Base-by-base conservation (phyloP, 345 rosid genomes). In the Citrus unshiu region DNA sequence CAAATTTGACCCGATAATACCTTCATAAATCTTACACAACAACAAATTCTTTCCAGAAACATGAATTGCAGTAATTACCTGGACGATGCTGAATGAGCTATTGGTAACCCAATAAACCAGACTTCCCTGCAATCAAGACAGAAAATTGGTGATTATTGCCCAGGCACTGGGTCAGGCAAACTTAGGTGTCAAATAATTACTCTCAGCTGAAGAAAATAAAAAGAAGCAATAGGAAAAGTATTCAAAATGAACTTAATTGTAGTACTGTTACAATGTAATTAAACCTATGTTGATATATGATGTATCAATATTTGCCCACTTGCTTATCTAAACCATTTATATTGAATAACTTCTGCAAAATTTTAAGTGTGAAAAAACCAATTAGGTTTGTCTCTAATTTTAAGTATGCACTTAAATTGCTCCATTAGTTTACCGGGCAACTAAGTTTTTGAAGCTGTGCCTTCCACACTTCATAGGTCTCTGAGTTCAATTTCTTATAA, bases 51-150 rank as follows among this genome's bases (percentile, higher is more conserved):
- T 35, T 21, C 61, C 22, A 30, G 46, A 35, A 69, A 49, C 57
- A 14, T 21, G 35, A 51, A 43, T 43, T 24, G 25, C 27, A 57
- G 81, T 22, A 80, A 78, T 88, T 68, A 95, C 99, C 99, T 92
- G 99, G 63, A 95, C 67, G 51, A 86, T 49, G 84, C 85, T 93
- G 73, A 88, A 74, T 77, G 97, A 91, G 73, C 91, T 84, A 84
- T 95, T 95, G 65, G 99, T 89, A 72, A 89, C 76, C 99, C 99
- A 95, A 79, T 93, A 95, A 40, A 95, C 88, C 77, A 92, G 89
- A 84, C 96, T 92, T 82, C 97, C 99, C 98, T 92, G 87, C 81
- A 78, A 78, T 79, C 25, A 71, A 84, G 69, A 43, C 58, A 80
- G 43, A 79, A 63, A 76, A 61, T 76, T 60, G 72, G 80, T 75